Base-by-base conservation (phyloP, 1,139 yeast species). In the Saccharomyces hybrid region DNA sequence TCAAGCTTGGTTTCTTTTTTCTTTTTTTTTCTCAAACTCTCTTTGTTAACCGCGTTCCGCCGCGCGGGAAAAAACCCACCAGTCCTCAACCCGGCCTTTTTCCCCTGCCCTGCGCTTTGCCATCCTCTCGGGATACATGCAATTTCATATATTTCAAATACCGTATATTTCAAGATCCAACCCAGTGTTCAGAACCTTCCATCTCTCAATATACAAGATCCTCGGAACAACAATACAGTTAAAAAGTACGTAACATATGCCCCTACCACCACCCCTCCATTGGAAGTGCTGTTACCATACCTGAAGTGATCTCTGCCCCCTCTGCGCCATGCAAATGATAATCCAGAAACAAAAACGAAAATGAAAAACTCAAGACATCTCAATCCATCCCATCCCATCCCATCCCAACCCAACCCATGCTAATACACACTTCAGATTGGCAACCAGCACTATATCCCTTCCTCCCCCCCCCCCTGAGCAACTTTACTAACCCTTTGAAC, bases 401-500 rank as follows among this genome's bases (percentile, higher is more conserved):
- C 23, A 20, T 30, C 32, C 13, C 11, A 30, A 11, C 13, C n/a
- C 4, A 9, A 11, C 32, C 32, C 32, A 30, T 20, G 23, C 23
- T 2, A 20, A 20, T 20, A 20, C 11, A 34, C 42, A 34, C 42
- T 34, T 7, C 42, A 34, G 42, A 34, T 34, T 34, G 42, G 42
- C 23, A 3, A 1, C 7, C 25, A 34, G 20, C 20, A 34, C 32
- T 4, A 4, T 20, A 34, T 9, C 13, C 1, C 8, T 9, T 9
- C 13, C 23, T 20, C 23, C 23, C 23, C 5, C 23, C 5, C 23
- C 1, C 5, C 20, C 20, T 20, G 20, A 20, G 25, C 25, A 16
- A 25, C 23, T n/a, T 51, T 55, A 63, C 64, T 61, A 60, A 61
- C 64, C 50, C 48, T 48, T 48, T 52, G 25, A 50, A 48, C 16